Evolutionary conservation across 2,329 filamentous ascomycete species (phyloP), one percentile per base, ranked within the genome.

Genomic region (Calonectria leucothoes): DNA sequence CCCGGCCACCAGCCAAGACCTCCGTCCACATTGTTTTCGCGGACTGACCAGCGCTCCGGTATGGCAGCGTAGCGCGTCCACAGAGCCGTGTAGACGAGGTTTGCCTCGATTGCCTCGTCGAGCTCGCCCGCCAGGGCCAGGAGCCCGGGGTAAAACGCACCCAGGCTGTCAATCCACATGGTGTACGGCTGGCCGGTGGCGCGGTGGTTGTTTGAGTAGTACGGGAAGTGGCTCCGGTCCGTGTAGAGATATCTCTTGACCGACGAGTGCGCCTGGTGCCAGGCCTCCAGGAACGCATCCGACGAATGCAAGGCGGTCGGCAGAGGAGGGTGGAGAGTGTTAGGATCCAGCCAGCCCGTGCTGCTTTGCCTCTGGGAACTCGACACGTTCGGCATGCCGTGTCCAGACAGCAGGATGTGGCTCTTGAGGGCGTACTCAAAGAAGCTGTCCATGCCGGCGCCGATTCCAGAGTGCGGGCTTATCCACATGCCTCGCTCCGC

Each of bases 361-460:
- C 73, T 86, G 82, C 80, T 87, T 82, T 76, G 87, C 81, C 75
- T 85, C 83, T 27, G 87, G 83, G 76, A 85, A 6, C 75, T 78
- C 4, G 84, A 82, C 6, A 76, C 71, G 75, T 93, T 93, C 4
- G 90, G 90, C 73, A 88, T 83, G 17, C 88, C 89, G 71, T 94
- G 91, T 1, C 95, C 94, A 2, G 96, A 98, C 27, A 98, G 91
- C 29, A 99, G 86, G 73, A 99, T 94, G 82, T 98, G 93, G 23
- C 95, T 95, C 85, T 99, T 99, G 80, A 98, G 90, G 4, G 97
- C 96, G 84, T 99, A 99, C 85, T 99, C 97, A 81, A 98, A 98
- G 86, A 99, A 99, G 85, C 96, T 98, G 86, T 99, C 97, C 81
- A 98, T 95, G 48, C 97, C 97, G 10, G 97, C 97, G 64, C 97